Conservation (phyloP, 2,329 filamentous ascomycete species). For the Tolypocladium cylindrosporum region DNA sequence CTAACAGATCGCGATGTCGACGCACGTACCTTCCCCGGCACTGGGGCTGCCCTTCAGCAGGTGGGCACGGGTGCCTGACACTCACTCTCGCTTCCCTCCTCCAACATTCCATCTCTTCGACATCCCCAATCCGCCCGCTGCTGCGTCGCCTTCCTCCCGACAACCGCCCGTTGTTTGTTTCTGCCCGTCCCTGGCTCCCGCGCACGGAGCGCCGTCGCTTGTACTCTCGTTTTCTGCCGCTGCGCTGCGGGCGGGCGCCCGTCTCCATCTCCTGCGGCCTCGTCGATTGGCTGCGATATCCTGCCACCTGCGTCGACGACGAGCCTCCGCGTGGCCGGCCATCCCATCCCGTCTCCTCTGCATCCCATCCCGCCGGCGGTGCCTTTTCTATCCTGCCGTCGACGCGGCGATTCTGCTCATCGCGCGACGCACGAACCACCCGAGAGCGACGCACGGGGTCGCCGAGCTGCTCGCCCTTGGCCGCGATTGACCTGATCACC, state of each 20-base stretch:
- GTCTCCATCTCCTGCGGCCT: background rate
- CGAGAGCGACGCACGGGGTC: background rate
- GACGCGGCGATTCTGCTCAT: background rate
- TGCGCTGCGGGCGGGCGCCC: background rate
- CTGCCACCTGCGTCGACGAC: background rate
- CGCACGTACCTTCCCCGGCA: background rate
- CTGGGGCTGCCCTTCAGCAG: background rate
- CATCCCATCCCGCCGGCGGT: background rate
- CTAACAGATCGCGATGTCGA: background rate
- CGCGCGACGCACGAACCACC: background rate
- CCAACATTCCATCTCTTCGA: background rate
- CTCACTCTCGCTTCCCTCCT: background rate
- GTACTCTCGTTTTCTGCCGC: background rate
- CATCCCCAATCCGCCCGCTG: background rate
- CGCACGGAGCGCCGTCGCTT: background rate
- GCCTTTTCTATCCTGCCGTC: background rate
- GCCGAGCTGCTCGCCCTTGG: background rate
- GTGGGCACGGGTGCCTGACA: background rate
- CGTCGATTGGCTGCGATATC: background rate
- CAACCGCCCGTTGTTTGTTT: background rate
- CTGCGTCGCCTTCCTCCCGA: background rate
- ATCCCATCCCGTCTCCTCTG: background rate
- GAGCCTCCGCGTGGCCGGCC: background rate
- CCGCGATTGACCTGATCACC: background rate
- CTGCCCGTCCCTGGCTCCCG: background rate